Evolutionary conservation across 148 eudicot species (phyloP).

Genomic region (Heliosperma pusillum): DNA sequence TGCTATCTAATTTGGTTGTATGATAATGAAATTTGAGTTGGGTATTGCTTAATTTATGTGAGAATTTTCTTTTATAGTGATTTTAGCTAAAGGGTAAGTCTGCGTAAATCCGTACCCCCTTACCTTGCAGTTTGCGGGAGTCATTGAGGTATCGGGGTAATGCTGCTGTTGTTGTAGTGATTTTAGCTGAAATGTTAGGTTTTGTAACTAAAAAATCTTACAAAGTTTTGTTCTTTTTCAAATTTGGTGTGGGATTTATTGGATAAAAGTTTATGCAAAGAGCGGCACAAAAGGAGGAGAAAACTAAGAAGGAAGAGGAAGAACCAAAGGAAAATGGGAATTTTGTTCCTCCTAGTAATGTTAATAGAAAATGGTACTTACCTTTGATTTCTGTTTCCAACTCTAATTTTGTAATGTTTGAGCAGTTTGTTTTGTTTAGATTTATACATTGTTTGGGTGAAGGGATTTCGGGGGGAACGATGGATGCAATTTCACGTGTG

Average conservation of each 20-base stretch:
- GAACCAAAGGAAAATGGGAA: slow-evolving; percentile 43
- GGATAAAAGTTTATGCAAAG: slow-evolving; percentile 9
- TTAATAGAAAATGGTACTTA: slow-evolving; percentile 67
- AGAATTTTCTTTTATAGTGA: not conserved
- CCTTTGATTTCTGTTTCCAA: slow-evolving; percentile 10
- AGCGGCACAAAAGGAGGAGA: slow-evolving; percentile 54
- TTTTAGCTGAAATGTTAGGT: not conserved
- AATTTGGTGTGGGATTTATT: not conserved
- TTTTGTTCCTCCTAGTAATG: slow-evolving; percentile 43
- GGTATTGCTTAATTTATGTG: slow-evolving; percentile 2
- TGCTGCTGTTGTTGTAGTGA: not conserved
- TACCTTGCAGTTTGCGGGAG: no score
- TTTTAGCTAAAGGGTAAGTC: no score
- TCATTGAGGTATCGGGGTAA: no score
- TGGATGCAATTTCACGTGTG: not conserved
- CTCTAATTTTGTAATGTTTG: not conserved
- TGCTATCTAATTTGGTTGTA: not conserved
- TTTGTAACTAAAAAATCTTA: not conserved
- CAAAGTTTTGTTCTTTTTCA: slow-evolving; percentile 1
- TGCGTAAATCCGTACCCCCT: no score
- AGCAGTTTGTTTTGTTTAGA: slow-evolving; percentile 7
- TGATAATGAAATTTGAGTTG: not conserved
- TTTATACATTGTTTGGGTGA: not conserved
- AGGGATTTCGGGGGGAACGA: not conserved
- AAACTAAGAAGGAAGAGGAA: slow-evolving; percentile 47